Base-by-base conservation (phyloP, 306 rosid species). In the Ceratonia siliqua region DNA sequence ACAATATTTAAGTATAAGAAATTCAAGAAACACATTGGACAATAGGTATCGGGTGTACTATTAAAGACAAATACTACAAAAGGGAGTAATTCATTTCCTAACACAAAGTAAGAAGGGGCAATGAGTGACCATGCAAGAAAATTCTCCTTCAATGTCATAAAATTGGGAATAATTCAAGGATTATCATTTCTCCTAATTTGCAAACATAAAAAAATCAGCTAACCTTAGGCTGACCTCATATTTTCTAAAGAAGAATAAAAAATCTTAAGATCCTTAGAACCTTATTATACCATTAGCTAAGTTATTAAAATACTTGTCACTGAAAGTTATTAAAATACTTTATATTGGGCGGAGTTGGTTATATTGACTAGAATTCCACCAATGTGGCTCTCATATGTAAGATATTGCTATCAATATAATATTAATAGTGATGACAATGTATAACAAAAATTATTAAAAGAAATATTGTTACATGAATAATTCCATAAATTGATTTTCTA, bases 11-110 rank as follows among this genome's bases (percentile, higher is more conserved):
- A 35, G 18, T 27, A 27, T 39, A 25, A 27, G 11, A 48, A 41
- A 38, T 46, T 64, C 15, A 36, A n/a, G 14, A 69, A 36, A 66
- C 39, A n/a, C 15, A 6, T 4, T 8, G 6, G 57, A 6, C 5
- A 41, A 72, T 36, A 45, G 14, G n/a, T 48, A 72, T 35, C 61
- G 28, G 28, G 41, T n/a, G 27, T 36, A 18, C n/a, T 38, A 45
- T 54, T 25, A 54, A 28, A 61, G 48, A 69, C 21, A 21, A 68
- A 45, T 58, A 42, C 52, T 58, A 36, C 6, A 27, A 53, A 25
- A 59, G 18, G 2, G 17, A 70, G 81, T 24, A 74, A 57, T 28
- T 33, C 35, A 64, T 81, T 72, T 73, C 45, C 53, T 10, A 49
- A 27, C 39, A 49, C 62, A 41, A 30, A 48, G 24, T 49, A 36